A percentile compares a stretch with the other conserved stretches of the same genome.
Conservation (phyloP, 345 rosid species). For the Euclidium syriacum region DNA sequence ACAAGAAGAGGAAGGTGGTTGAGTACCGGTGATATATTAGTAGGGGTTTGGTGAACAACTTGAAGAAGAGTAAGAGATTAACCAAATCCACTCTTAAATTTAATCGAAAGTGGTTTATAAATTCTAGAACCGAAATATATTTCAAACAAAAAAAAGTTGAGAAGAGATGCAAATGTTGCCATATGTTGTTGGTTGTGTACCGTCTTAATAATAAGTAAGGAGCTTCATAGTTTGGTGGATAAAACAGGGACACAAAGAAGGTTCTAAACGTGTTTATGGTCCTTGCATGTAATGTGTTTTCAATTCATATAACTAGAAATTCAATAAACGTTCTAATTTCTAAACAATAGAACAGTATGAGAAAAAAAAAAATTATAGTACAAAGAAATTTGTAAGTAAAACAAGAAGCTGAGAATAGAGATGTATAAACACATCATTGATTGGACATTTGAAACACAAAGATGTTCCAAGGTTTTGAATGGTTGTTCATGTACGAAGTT, state of each 20-base stretch:
- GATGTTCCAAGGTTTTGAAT: too few species aligned
- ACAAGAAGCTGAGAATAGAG: not conserved
- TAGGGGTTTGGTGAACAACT: slow-evolving; percentile 25
- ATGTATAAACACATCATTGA: too few species aligned
- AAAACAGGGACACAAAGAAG: not conserved
- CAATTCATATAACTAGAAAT: not conserved
- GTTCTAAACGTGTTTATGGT: not conserved
- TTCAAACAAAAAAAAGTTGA: not conserved
- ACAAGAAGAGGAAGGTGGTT: slow-evolving; percentile 3
- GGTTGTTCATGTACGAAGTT: too few species aligned
- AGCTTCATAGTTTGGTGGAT: slow-evolving; percentile 23
- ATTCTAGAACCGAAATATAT: not conserved
- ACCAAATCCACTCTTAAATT: slow-evolving; percentile 13
- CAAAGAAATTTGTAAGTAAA: not conserved
- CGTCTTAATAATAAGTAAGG: not conserved
- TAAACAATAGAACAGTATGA: not conserved
- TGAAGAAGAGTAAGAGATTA: not conserved
- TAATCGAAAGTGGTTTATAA: not conserved
- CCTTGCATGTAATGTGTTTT: not conserved
- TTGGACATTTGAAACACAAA: too few species aligned
- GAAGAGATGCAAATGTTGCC: not conserved
- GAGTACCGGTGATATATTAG: slow-evolving; percentile 1
- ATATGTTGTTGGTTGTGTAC: slow-evolving; percentile 1
- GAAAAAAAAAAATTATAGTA: not conserved
- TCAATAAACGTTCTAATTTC: not conserved